Base-by-base conservation (phyloP, 805 yeast species). In the Candida pini region DNA sequence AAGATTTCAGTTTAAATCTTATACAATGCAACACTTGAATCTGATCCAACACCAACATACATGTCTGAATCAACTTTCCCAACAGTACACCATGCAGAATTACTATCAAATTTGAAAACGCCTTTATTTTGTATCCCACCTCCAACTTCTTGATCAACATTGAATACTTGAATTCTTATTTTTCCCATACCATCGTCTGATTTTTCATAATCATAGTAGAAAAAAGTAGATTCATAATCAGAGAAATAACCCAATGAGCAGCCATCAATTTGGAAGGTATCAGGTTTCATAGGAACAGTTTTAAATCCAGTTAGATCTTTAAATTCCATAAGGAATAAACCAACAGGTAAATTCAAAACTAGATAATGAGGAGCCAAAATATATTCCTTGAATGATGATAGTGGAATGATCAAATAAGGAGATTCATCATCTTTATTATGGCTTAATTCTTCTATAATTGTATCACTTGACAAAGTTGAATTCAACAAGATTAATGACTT, bases 401-500 rank as follows among this genome's bases (percentile, higher is more conserved):
- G 29, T 12, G 43, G 35, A 7, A 52, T 29, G 5, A 34, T 24
- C 7, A 19, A 22, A 8, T 26, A 24, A 14, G 34, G 33, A 9
- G 21, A 17, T 9, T 28, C 14, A 5, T 21, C 22, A 6, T 30
- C 33, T 13, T 28, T 9, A 16, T 41, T 36, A 10, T 19, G 16
- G n/a, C 16, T 21, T 15, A 13, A 10, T 18, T 18, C 23, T 25
- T 15, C 13, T 18, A 6, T 14, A 12, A n/a, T 15, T 9, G 17
- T n/a, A n/a, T 16, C 8, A 4, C 18, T 22, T 9, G 26, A 26
- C 16, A 32, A 18, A 13, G 33, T 26, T 9, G 31, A 14, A 12
- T 28, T 33, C 30, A 45, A 54, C 9, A 56, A 36, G n/a, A 43
- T 40, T 19, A 56, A 31, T 1, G 51, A 47, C 12, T 32, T 32